Conservation (phyloP, 1,139 yeast genomes). For the Saccharomyces hybrid region DNA sequence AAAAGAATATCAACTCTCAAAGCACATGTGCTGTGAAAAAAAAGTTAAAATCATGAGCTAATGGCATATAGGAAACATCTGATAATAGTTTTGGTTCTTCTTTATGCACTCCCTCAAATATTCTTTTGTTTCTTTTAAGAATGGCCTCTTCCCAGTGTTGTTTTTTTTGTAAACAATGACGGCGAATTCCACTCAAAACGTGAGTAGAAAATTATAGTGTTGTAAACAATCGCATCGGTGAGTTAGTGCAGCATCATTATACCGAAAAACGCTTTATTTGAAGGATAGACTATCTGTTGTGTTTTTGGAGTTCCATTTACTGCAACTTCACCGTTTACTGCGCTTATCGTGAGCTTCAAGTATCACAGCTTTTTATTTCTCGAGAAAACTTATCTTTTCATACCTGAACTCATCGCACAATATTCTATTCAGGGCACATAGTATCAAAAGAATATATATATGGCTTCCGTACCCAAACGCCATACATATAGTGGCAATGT, state of each 20-base stretch:
- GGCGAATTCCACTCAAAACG: neutral
- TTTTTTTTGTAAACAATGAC: neutral
- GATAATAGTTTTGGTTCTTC: no score
- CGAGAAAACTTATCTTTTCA: neutral
- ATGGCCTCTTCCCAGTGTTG: neutral
- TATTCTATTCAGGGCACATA: neutral
- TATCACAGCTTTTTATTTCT: neutral
- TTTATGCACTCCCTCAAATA: neutral
- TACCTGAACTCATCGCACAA: neutral
- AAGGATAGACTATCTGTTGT: neutral
- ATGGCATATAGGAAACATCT: no score
- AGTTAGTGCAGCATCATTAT: neutral
- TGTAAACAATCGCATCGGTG: neutral
- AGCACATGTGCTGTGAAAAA: neutral
- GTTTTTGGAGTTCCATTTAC: neutral
- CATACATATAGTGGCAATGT: constrained; percentile 5
- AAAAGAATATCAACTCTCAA: neutral
- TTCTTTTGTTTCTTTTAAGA: neutral
- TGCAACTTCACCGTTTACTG: neutral
- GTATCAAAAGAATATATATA: neutral
- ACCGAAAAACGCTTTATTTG: neutral
- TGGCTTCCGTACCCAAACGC: constrained; percentile 5
- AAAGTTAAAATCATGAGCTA: neutral
- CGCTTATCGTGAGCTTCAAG: neutral
- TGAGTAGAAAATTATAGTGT: neutral